phyloP scores from a whole-genome alignment of 768 basidiomycete genomes.

The Boletus pseudopeckii region DNA sequence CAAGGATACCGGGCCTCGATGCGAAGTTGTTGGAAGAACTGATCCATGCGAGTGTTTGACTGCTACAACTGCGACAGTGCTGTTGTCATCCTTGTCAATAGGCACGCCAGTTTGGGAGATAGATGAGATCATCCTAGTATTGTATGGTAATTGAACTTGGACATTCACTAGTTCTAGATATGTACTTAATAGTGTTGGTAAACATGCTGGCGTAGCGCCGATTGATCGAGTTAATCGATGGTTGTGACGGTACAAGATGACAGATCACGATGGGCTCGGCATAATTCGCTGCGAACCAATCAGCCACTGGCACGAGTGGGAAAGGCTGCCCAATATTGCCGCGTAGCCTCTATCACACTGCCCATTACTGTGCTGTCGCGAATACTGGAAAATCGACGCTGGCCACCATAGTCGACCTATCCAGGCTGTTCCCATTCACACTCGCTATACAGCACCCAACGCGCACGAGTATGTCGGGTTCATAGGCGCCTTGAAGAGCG shows the following conservation, averaged over 20 bases:
- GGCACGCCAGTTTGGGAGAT: not conserved
- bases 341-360: conserved; percentile 13
- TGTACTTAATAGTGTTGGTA: not conserved
- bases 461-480: not conserved
- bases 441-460: not conserved
- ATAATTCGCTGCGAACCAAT: conserved; percentile 13
- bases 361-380: conserved; percentile 6
- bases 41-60: not conserved
- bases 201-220: not conserved
- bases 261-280: conserved; percentile 8
- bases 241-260: conserved; percentile 14
- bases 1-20: conserved; percentile 10
- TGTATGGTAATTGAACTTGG: not conserved
- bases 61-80: not conserved
- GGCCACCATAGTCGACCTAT: not conserved
- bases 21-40: conserved; percentile 9
- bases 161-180: not conserved
- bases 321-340: conserved; percentile 11
- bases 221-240: conserved; percentile 19
- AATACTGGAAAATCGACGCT: not conserved
- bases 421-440: not conserved
- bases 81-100: too few species aligned
- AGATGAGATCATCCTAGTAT: not conserved
- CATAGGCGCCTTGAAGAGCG: too few species aligned
- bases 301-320: conserved; percentile 17